These are phyloP conservation scores for Kwoniella newhampshirensis DNA, from an alignment of 768 basidiomycete genomes.

Conservation along the genomic window DNA sequence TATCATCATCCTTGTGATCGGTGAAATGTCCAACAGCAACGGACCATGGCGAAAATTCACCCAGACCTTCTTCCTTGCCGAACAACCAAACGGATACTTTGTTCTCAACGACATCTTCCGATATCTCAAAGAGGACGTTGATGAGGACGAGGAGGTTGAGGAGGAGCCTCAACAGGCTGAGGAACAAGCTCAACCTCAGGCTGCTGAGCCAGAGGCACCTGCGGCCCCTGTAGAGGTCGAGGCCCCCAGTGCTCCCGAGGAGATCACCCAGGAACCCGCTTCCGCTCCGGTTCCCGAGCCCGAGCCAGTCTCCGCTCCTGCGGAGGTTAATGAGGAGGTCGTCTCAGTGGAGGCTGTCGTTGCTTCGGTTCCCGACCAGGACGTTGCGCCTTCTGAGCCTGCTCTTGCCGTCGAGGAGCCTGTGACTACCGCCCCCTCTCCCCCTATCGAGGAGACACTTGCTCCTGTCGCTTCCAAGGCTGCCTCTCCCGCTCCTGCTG, in stretches of 20 bases:
- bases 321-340: slow-evolving; percentile 50
- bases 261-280: slow-evolving; percentile 15
- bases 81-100: slow-evolving; percentile 98
- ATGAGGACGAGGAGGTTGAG: slow-evolving; percentile 70
- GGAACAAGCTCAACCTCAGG: slow-evolving; percentile 18
- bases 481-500: slow-evolving; percentile 23
- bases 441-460: slow-evolving; percentile 17
- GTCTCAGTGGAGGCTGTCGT: slow-evolving; percentile 39
- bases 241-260: slow-evolving; percentile 13
- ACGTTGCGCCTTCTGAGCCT: slow-evolving; percentile 39
- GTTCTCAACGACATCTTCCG: slow-evolving; percentile 99
- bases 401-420: slow-evolving; percentile 48
- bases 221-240: slow-evolving; percentile 20
- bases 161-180: slow-evolving; percentile 50
- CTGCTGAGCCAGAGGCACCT: slow-evolving; percentile 13
- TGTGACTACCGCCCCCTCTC: slow-evolving; percentile 26
- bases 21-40: slow-evolving; percentile 93
- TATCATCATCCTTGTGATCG: slow-evolving; percentile 98
- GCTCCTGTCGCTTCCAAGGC: slow-evolving; percentile 23
- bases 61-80: slow-evolving; percentile 99
- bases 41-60: slow-evolving; percentile 97
- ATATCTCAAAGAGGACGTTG: slow-evolving; percentile 92
- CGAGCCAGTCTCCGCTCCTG: slow-evolving; percentile 53
- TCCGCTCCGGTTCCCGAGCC: slow-evolving; percentile 26
- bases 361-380: slow-evolving; percentile 41